Evolutionary conservation across 2,329 filamentous ascomycete species (phyloP).

Genomic region (Trichoderma atrobrunneum): DNA sequence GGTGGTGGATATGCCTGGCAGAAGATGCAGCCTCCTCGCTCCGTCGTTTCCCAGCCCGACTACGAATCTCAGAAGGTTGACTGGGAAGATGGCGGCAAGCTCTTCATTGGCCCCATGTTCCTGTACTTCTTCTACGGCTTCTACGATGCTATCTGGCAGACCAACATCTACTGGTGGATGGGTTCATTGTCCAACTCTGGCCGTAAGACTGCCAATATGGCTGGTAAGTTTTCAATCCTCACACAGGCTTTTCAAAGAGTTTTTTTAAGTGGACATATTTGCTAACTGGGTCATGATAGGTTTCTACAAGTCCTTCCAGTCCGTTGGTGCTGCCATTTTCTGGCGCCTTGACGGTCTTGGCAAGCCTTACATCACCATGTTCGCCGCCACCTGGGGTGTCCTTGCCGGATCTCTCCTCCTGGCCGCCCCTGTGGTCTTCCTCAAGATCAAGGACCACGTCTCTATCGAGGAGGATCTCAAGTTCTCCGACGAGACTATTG

Average conservation of each 20-base stretch:
- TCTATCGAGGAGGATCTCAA: constrained; percentile 75
- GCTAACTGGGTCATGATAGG: constrained; percentile 35
- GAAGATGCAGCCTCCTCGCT: constrained; percentile 55
- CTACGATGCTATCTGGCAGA: constrained; percentile 86
- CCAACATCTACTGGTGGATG: constrained; percentile 69
- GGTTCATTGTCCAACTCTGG: constrained; percentile 89
- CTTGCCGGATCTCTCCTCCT: constrained; percentile 71
- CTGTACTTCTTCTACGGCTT: constrained; percentile 89
- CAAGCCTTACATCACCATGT: constrained; percentile 65
- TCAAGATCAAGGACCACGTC: constrained; percentile 80
- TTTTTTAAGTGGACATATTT: background rate
- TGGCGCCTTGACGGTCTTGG: constrained; percentile 36
- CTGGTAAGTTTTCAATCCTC: constrained; percentile 53
- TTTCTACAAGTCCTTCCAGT: constrained; percentile 74
- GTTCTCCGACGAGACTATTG: constrained; percentile 77
- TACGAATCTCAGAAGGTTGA: constrained; percentile 44
- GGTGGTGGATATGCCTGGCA: constrained; percentile 80
- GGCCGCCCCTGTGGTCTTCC: constrained; percentile 74
- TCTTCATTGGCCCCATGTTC: constrained; percentile 76
- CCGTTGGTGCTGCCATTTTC: constrained; percentile 62
- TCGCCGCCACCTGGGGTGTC: constrained; percentile 70
- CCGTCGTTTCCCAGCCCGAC: constrained; percentile 28
- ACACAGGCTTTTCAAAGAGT: too few relatives aligned
- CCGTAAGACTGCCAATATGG: constrained; percentile 84
- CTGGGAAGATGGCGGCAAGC: constrained; percentile 58